phyloP scores from a whole-genome alignment of 257 asterid genomes.

The Solanum chmielewskii region DNA sequence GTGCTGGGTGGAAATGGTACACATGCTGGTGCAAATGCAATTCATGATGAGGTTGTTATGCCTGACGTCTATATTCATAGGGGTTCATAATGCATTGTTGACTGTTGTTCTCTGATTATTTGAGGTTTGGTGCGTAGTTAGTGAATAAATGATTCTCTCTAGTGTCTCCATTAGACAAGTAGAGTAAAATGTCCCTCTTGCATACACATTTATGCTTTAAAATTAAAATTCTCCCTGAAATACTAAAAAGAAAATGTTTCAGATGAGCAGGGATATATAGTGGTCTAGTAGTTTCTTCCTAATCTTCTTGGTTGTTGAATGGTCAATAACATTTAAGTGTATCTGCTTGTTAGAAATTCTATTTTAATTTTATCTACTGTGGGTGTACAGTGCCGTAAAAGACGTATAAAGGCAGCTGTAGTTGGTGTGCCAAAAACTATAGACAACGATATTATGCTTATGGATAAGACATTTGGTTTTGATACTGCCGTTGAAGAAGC shows the following conservation, averaged over 20 bases:
- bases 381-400: constrained; percentile 56
- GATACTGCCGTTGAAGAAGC: constrained; percentile 99
- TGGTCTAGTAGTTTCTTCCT: background rate
- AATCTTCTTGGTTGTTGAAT: background rate
- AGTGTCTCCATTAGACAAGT: background rate
- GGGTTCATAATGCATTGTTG: background rate
- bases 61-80: background rate
- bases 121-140: background rate
- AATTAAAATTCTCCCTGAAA: background rate
- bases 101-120: background rate
- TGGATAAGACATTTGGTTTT: constrained; percentile 97
- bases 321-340: background rate
- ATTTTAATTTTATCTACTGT: constrained; percentile 5
- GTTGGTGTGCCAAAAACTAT: constrained; percentile 98
- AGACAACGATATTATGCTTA: constrained; percentile 88
- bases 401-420: constrained; percentile 59
- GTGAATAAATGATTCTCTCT: background rate
- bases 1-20: constrained; percentile 99
- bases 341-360: background rate
- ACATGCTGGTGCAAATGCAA: constrained; percentile 97
- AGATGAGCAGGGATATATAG: background rate
- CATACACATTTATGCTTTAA: background rate
- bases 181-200: background rate
- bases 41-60: constrained; percentile 72
- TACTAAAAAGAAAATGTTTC: background rate